Base-by-base conservation (phyloP, 2,329 filamentous ascomycete genomes). In the Penicillium sumatraense region DNA sequence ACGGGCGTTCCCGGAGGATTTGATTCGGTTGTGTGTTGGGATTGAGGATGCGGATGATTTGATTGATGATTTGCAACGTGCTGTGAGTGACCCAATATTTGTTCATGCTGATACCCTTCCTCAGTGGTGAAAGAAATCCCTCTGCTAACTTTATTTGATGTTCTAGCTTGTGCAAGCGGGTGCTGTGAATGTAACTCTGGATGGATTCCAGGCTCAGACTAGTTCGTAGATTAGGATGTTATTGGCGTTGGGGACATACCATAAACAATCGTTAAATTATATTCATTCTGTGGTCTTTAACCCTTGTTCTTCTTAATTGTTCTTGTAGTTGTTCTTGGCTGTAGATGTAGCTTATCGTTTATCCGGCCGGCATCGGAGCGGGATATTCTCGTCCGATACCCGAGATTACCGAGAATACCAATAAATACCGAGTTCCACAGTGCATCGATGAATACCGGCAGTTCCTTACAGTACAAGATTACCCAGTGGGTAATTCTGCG, bases 31-130 rank as follows among this genome's bases (percentile, higher is more conserved):
- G 52, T 99, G 95, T 70, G 92, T 99, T 41, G 95, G 95, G 42
- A 99, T 99, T 68, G 95, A 99, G 74, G 95, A 99, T 74, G 85
- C 83, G 3, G 86, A 91, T 65, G 95, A 99, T 78, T 73, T 99
- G 67, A 90, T 98, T 70, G 93, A 98, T 70, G 95, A 99, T 75
- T 79, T 99, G 56, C 89, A 88, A 59, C 87, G 92, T 65, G 95
- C 95, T 65, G 91, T 96, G 86, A 83, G 91, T 87, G 40, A n/a
- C n/a, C n/a, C n/a, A n/a, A n/a, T n/a, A n/a, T 27, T 44, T 41
- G 20, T 3, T 40, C 21, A 8, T 20, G 7, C 36, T 20, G 31
- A 7, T 6, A 7, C 21, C 14, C 16, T 42, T 40, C n/a, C 8
- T 40, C 11, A 23, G 18, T 23, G 38, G 38, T 42, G 13, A 31